Evolutionary conservation across 371 early-diverging fungal genomes (phyloP).

Genomic region (Dipsacomyces acuminosporus): DNA sequence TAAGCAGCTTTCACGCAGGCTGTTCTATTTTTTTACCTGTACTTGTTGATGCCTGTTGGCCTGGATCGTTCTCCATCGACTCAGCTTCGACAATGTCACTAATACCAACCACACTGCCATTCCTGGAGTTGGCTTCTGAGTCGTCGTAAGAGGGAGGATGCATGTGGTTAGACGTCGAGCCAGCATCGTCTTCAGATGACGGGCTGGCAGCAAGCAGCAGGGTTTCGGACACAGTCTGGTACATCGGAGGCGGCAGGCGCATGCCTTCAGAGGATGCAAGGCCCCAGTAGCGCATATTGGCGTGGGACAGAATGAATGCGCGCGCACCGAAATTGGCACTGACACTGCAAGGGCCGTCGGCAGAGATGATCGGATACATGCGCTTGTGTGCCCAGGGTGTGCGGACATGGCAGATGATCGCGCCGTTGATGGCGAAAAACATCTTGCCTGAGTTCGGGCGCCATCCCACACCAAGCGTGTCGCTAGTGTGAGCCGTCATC

Average conservation of each 20-base stretch:
- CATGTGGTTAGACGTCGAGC: neutral
- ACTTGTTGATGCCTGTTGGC: too few species aligned
- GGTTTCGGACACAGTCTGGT: slow-evolving; percentile 24
- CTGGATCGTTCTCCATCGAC: neutral
- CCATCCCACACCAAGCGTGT: slow-evolving; percentile 44
- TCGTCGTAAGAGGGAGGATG: slow-evolving; percentile 9
- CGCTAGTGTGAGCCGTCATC: slow-evolving; percentile 16
- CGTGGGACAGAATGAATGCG: slow-evolving; percentile 45
- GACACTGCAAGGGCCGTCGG: slow-evolving; percentile 43
- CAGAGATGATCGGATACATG: slow-evolving; percentile 42
- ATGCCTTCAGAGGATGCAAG: slow-evolving; percentile 40
- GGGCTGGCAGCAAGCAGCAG: slow-evolving; percentile 14
- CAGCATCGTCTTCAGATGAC: too few species aligned
- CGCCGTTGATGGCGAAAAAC: slow-evolving; percentile 39
- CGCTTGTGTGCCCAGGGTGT: slow-evolving; percentile 40
- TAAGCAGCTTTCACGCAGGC: too few species aligned
- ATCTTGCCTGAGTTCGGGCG: slow-evolving; percentile 39
- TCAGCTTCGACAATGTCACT: neutral
- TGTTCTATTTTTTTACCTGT: too few species aligned
- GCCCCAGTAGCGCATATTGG: slow-evolving; percentile 46
- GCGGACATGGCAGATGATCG: slow-evolving; percentile 30
- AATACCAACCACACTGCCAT: neutral
- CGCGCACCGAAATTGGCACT: slow-evolving; percentile 39
- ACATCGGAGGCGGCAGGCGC: slow-evolving; percentile 42
- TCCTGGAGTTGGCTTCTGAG: neutral